These are phyloP conservation scores for Ogataea parapolymorpha DNA, from an alignment of 805 yeast genomes.

Conservation along the genomic window DNA sequence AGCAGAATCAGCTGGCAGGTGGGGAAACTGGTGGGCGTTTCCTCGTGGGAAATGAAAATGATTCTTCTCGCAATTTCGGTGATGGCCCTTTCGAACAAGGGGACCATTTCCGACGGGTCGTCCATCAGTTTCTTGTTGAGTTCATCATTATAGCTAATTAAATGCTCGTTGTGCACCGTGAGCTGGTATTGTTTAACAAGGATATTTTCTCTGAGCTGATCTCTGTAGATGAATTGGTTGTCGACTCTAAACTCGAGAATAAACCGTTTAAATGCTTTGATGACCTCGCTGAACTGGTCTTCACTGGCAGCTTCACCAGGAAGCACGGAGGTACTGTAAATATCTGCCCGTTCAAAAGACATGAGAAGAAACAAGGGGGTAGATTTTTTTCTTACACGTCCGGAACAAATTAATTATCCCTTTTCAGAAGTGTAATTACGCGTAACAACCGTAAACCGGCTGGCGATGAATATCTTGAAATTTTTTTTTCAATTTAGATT, in stretches of 20 bases:
- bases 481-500: no score
- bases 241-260: constrained; percentile 82
- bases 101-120: constrained; percentile 85
- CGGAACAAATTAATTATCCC: constrained; percentile 8
- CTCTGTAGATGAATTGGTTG: constrained; percentile 81
- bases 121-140: constrained; percentile 79
- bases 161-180: constrained; percentile 75
- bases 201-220: constrained; percentile 84
- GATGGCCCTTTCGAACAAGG: constrained; percentile 77
- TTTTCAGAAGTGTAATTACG: constrained; percentile 8
- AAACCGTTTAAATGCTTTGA: constrained; percentile 75
- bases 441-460: constrained; percentile 3
- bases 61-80: constrained; percentile 83
- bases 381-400: constrained; percentile 10
- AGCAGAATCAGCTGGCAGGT: constrained; percentile 76
- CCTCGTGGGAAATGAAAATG: constrained; percentile 51
- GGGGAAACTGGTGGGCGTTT: constrained; percentile 58
- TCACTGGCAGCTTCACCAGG: constrained; percentile 77
- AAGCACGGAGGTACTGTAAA: constrained; percentile 74
- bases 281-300: constrained; percentile 62
- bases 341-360: constrained; percentile 74
- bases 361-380: constrained; percentile 29
- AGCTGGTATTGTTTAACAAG: constrained; percentile 70
- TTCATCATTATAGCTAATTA: constrained; percentile 85
- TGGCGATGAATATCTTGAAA: no score